These are phyloP conservation scores for Phoma herbarum DNA, from an alignment of 2,329 filamentous ascomycete genomes.

Conservation along the genomic window DNA sequence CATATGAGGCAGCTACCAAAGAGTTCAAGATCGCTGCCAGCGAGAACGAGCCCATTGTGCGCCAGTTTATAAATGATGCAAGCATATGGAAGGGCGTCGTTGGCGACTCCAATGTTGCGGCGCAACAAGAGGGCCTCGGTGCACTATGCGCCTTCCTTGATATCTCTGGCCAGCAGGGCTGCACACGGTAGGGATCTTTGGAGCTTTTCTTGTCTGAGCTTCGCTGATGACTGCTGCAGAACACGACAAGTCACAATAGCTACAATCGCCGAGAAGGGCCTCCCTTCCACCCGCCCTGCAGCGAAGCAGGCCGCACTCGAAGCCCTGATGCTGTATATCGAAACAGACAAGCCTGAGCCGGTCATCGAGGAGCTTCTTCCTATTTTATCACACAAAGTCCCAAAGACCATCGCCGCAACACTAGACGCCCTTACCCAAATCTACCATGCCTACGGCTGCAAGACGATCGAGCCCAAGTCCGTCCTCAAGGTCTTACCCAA, in stretches of 20 bases:
- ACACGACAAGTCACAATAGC: conserved; percentile 78
- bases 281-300: conserved; percentile 85
- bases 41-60: conserved; percentile 85
- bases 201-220: not conserved
- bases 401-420: conserved; percentile 83
- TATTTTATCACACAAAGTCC: conserved; percentile 83
- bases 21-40: conserved; percentile 85
- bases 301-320: conserved; percentile 89
- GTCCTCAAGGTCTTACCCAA: conserved; percentile 89
- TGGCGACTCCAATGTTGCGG: conserved; percentile 93
- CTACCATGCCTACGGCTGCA: conserved; percentile 94
- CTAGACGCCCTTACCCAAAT: conserved; percentile 81
- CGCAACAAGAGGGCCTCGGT: conserved; percentile 89
- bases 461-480: conserved; percentile 90
- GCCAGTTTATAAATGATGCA: conserved; percentile 85
- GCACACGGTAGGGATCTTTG: conserved; percentile 65
- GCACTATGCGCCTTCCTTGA: conserved; percentile 93
- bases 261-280: conserved; percentile 88
- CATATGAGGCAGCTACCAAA: conserved; percentile 91
- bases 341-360: conserved; percentile 84
- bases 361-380: conserved; percentile 91
- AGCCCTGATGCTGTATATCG: conserved; percentile 85
- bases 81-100: conserved; percentile 91
- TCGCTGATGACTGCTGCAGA: conserved; percentile 53
- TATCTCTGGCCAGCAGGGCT: conserved; percentile 82